Percentiles rank a stretch among this genome's conserved stretches.
These are phyloP conservation scores for Microdochium trichocladiopsis DNA, from an alignment of 2,329 filamentous ascomycete genomes.

Conservation along the genomic window DNA sequence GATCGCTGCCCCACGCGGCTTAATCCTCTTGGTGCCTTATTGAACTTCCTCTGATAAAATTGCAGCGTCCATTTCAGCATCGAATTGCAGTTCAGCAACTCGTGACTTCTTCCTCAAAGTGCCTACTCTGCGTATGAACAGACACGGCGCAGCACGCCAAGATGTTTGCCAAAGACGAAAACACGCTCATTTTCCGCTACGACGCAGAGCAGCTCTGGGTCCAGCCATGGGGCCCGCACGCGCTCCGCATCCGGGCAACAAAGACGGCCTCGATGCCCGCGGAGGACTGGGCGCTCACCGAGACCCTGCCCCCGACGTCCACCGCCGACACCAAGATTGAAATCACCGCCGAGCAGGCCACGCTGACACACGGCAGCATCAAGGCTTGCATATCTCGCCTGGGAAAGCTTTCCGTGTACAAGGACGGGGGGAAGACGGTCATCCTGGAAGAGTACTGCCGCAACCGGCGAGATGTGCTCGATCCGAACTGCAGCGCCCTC, in stretches of 20 bases:
- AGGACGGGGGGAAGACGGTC: slow-evolving; percentile 26
- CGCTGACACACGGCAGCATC: slow-evolving; percentile 23
- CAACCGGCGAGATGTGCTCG: slow-evolving; percentile 38
- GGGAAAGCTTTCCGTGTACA: slow-evolving; percentile 42
- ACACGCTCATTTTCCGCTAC: slow-evolving; percentile 13
- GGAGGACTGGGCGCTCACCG: slow-evolving; percentile 31
- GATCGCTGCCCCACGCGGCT: too few species aligned
- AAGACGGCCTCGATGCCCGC: slow-evolving; percentile 24
- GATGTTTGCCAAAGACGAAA: slow-evolving; percentile 14
- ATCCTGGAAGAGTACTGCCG: slow-evolving; percentile 47
- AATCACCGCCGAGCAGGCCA: slow-evolving; percentile 41
- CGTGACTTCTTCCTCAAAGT: too few species aligned
- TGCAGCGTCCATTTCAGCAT: too few species aligned
- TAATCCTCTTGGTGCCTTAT: too few species aligned
- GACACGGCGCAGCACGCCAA: not conserved
- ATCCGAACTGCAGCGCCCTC: slow-evolving; percentile 53
- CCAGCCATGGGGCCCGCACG: slow-evolving; percentile 39
- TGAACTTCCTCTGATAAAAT: too few species aligned
- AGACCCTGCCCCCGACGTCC: slow-evolving; percentile 9
- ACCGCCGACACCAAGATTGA: slow-evolving; percentile 20
- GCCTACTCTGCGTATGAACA: too few species aligned
- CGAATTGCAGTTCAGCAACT: too few species aligned
- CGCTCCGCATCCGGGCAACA: slow-evolving; percentile 38
- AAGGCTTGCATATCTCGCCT: slow-evolving; percentile 6
- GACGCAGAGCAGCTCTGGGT: slow-evolving; percentile 41